Base-by-base conservation (phyloP, 2,329 filamentous ascomycete species). In the Talaromyces sp. region DNA sequence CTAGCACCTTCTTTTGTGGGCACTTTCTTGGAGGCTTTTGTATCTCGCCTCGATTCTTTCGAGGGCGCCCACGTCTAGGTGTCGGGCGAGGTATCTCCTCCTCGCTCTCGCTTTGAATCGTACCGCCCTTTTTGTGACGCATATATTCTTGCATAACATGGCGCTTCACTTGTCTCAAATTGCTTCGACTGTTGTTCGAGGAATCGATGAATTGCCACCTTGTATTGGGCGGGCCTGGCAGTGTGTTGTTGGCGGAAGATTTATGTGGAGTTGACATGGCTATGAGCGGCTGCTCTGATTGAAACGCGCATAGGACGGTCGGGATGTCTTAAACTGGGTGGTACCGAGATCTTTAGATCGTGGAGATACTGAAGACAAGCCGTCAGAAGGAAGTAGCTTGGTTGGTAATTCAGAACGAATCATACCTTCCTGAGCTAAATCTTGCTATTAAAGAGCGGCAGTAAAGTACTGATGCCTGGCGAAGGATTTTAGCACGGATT, bases 91-190 rank as follows among this genome's bases (percentile, higher is more conserved):
- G 47, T 11, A 39, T 35, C 22, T 61, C 57, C 22, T 56, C 57
- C 35, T 63, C 59, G 35, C 55, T 57, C 7, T 58, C 57, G 37
- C 56, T 60, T 6, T 61, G 53, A 9, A 51, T 61, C 13, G 51
- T 16, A 9, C 42, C 33, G 2, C 60, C 48, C 46, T 64, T 64
- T 49, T 73, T 75, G 41, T 73, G 70, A 17, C 70, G 70, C 63
- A 75, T 72, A 55, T 69, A 74, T 46, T 75, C 71, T 53, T 74
- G 70, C 73, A 75, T 75, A 6, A 75, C 73, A 72, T 76, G 73
- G 19, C 72, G 71, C 46, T 74, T 75, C 33, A 75, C 73, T 54
- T 68, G 69, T 1, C 71, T 75, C 39, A 73, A 57, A 37, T 74
- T 75, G 43, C 56, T 63, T 19, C 70, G 63, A 46, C 64, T 68